Percentiles rank a stretch among this genome's conserved stretches.
phyloP scores from a whole-genome alignment of 768 basidiomycete species.

The Leucocoprinus birnbaumii region DNA sequence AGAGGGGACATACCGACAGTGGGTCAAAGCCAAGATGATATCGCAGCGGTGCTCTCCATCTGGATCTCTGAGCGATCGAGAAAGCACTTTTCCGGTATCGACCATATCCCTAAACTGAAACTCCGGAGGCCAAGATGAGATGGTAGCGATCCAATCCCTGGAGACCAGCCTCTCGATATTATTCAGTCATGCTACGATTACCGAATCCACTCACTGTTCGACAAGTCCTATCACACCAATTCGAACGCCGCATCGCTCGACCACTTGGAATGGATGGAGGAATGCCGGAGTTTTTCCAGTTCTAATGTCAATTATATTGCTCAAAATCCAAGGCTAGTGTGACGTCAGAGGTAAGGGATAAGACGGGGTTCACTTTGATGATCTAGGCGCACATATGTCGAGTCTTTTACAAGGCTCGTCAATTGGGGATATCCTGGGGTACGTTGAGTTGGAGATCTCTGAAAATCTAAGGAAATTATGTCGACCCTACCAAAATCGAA shows the following conservation, averaged over 20 bases:
- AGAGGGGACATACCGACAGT: conserved; percentile 53
- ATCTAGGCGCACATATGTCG: conserved; percentile 59
- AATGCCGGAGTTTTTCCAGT: conserved; percentile 62
- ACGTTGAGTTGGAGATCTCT: not conserved
- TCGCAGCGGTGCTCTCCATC: conserved; percentile 70
- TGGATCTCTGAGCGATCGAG: conserved; percentile 69
- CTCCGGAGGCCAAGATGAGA: conserved; percentile 80
- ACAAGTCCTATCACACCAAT: conserved; percentile 86
- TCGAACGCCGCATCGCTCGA: conserved; percentile 68
- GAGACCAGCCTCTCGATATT: not conserved
- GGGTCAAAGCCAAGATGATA: conserved; percentile 82
- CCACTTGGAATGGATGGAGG: conserved; percentile 57
- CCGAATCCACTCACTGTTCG: conserved; percentile 54
- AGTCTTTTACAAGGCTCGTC: conserved; percentile 65
- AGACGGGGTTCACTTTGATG: too few species aligned
- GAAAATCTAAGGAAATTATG: not conserved
- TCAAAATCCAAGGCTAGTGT: conserved; percentile 80
- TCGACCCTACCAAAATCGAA: conserved; percentile 73
- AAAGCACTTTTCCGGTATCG: conserved; percentile 69
- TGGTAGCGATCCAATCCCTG: conserved; percentile 88
- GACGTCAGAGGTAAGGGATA: not conserved
- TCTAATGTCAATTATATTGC: conserved; percentile 75
- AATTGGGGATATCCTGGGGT: conserved; percentile 28
- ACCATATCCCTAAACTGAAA: conserved; percentile 80
- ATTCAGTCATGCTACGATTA: not conserved